A percentile compares a stretch with the other conserved stretches of the same genome.
phyloP scores from a whole-genome alignment of 345 rosid species.

The Laguncularia racemosa region DNA sequence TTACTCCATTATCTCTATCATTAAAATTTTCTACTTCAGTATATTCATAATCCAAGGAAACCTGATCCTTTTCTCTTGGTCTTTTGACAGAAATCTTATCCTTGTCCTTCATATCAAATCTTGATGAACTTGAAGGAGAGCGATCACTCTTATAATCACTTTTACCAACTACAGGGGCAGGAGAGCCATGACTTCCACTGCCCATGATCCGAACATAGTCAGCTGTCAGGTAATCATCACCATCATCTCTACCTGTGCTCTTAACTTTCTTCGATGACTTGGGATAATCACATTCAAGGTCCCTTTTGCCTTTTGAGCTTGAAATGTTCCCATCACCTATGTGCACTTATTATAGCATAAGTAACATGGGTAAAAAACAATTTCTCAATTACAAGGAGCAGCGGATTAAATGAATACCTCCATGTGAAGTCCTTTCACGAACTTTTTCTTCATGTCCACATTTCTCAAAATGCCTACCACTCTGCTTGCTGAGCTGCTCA shows the following conservation, averaged over 20 bases:
- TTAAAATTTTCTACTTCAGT: conserved; percentile 19
- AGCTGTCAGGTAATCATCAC: conserved; percentile 34
- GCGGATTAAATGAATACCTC: conserved; percentile 44
- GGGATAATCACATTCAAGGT: conserved; percentile 35
- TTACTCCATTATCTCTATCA: conserved; percentile 23
- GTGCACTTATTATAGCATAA: conserved; percentile 13
- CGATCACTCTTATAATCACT: conserved; percentile 28
- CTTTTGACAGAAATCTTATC: conserved; percentile 27
- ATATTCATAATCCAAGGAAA: conserved; percentile 21
- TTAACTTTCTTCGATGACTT: conserved; percentile 54
- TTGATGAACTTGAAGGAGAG: conserved; percentile 24
- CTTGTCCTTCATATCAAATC: conserved; percentile 25
- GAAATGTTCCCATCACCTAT: conserved; percentile 44
- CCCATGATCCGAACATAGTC: conserved; percentile 27
- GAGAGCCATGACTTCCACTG: conserved; percentile 40
- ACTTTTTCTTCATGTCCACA: conserved; percentile 39
- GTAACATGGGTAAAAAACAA: conserved; percentile 12
- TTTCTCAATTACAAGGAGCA: conserved; percentile 10
- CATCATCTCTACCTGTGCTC: conserved; percentile 28
- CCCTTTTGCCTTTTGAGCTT: conserved; percentile 54
- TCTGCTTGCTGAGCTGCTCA: conserved; percentile 24
- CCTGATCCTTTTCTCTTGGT: conserved; percentile 40
- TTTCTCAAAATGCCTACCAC: conserved; percentile 34
- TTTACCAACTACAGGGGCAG: conserved; percentile 30
- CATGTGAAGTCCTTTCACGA: conserved; percentile 37